Evolutionary conservation across 257 asterid species (phyloP).

Genomic region (Solanum infundibuliforme): DNA sequence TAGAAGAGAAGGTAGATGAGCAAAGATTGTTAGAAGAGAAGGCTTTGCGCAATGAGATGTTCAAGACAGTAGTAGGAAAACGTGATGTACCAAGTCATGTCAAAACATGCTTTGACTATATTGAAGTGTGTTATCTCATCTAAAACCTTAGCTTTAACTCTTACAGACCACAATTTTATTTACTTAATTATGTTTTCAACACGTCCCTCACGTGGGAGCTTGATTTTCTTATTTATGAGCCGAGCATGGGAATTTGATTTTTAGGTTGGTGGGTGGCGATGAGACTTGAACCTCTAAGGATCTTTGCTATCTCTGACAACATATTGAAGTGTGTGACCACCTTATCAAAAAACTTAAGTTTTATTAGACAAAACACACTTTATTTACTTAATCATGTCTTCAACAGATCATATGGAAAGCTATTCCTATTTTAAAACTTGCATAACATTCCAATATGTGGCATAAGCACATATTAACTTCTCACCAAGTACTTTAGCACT

Average conservation of each 20-base stretch:
- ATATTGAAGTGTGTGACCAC: neutral
- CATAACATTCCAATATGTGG: neutral
- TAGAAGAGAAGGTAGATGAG: neutral
- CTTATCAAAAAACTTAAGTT: neutral
- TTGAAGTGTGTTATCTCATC: neutral
- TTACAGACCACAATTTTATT: neutral
- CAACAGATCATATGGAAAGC: neutral
- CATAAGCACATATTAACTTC: neutral
- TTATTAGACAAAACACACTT: neutral
- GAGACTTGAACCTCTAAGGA: neutral
- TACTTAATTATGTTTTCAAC: neutral
- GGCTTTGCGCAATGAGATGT: neutral
- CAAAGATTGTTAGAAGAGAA: neutral
- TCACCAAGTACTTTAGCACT: neutral
- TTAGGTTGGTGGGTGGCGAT: neutral
- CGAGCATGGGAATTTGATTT: neutral
- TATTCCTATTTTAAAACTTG: neutral
- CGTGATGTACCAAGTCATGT: neutral
- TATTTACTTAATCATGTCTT: neutral
- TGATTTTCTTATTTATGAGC: neutral
- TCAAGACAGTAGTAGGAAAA: neutral
- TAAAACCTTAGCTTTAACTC: neutral
- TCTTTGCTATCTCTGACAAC: neutral
- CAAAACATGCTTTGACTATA: neutral
- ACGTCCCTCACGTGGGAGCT: neutral